These are phyloP conservation scores for Asterochloris sp. DNA, from an alignment of 139 green algal genomes.

Conservation along the genomic window DNA sequence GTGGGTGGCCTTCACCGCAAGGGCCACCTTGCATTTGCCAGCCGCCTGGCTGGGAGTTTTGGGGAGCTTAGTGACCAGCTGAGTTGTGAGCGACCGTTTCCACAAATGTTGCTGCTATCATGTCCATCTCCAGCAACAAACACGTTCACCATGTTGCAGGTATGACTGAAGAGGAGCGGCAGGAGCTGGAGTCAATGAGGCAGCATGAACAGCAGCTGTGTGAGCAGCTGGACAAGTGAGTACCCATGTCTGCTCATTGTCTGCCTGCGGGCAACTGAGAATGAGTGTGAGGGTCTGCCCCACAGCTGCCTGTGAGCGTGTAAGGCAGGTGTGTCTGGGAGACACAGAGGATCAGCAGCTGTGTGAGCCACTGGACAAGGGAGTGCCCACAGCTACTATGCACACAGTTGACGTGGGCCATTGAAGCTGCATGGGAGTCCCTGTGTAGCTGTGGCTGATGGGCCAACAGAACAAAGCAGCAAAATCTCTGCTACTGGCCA, in stretches of 20 bases:
- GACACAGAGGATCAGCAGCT: no score
- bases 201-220: constrained; percentile 13
- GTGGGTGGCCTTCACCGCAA: no score
- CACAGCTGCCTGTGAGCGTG: no score
- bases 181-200: constrained; percentile 26
- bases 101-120: background rate
- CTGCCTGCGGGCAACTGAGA: background rate
- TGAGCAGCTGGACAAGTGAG: constrained; percentile 1
- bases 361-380: no score
- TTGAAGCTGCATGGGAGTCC: no score
- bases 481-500: no score
- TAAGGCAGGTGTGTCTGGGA: no score
- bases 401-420: no score
- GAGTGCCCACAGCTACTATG: no score
- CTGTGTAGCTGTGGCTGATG: no score
- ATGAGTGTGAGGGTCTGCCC: no score
- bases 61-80: background rate
- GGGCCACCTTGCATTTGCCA: background rate
- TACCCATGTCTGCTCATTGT: background rate
- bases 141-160: background rate
- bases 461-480: no score
- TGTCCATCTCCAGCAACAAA: background rate
- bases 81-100: background rate
- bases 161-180: constrained; percentile 29
- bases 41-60: background rate